Evolutionary conservation across 2,329 filamentous ascomycete species (phyloP).

Genomic region (Pseudogymnoascus sp.): DNA sequence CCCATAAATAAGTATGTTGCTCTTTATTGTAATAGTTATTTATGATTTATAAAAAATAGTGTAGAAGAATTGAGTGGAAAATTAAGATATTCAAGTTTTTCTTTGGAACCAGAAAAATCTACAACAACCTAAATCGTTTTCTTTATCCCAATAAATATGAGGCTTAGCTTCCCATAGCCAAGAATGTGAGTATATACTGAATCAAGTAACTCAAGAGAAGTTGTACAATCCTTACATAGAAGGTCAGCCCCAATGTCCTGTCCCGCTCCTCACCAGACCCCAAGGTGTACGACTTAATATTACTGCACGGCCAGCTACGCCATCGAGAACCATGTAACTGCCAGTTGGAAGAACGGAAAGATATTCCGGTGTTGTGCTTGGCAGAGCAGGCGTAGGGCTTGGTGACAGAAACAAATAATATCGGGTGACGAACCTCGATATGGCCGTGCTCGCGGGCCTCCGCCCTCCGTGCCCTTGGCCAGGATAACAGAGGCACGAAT

Average conservation of each 20-base stretch:
- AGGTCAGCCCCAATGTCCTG: not conserved
- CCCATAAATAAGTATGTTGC: not conserved
- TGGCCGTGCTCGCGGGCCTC: not conserved
- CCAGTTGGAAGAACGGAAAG: not conserved
- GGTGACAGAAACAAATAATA: not conserved
- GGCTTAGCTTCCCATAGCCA: not conserved
- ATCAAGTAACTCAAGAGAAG: not conserved
- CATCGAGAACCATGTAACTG: not conserved
- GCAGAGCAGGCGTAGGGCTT: not conserved
- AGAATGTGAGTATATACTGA: not conserved
- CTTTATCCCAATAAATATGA: not conserved
- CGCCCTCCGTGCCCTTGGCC: not conserved
- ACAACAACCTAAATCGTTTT: not conserved
- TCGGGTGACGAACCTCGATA: not conserved
- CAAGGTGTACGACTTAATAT: not conserved
- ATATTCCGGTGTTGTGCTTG: not conserved
- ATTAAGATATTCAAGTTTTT: not conserved
- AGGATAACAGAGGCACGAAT: not conserved
- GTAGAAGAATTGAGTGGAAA: not conserved
- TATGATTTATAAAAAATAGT: not conserved
- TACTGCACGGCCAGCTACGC: not conserved
- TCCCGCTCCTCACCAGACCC: not conserved
- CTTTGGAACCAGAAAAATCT: not conserved
- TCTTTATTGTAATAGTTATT: not conserved
- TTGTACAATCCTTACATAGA: not conserved